A percentile compares a stretch with the other conserved stretches of the same genome.
phyloP scores from a whole-genome alignment of 192 early-diverging fungal genomes.

The Ramicandelaber brevisporus region DNA sequence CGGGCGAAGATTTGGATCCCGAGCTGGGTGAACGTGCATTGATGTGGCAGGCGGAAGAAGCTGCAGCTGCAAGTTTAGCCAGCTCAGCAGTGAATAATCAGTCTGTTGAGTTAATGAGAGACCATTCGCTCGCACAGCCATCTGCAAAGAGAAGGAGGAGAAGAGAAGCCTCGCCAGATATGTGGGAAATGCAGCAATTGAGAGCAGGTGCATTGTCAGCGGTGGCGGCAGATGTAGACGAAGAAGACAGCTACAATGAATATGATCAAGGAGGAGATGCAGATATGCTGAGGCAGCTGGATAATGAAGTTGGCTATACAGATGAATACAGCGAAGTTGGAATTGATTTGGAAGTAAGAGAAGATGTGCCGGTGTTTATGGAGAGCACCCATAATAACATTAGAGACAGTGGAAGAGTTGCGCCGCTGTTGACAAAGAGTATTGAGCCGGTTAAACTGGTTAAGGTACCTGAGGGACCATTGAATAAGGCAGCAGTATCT shows the following conservation, averaged over 20 bases:
- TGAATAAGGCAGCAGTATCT: slow-evolving; percentile 85
- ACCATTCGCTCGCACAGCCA: slow-evolving; percentile 2
- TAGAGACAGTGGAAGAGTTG: too few relatives aligned
- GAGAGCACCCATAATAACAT: too few relatives aligned
- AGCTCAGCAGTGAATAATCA: not conserved
- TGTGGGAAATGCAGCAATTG: not conserved
- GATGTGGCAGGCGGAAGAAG: too few relatives aligned
- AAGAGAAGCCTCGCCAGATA: not conserved
- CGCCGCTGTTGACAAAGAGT: slow-evolving; percentile 48
- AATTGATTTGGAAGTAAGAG: slow-evolving; percentile 85
- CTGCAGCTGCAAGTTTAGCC: not conserved
- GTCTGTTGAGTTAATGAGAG: not conserved
- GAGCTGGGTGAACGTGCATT: slow-evolving; percentile 32
- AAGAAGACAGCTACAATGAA: slow-evolving; percentile 36
- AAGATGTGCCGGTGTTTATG: slow-evolving; percentile 89
- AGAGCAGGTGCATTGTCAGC: not conserved
- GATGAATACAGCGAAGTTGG: slow-evolving; percentile 84
- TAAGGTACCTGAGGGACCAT: slow-evolving; percentile 87
- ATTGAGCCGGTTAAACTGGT: slow-evolving; percentile 93
- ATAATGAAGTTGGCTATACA: slow-evolving; percentile 41
- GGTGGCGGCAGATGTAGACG: not conserved
- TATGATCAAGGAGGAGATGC: slow-evolving; percentile 82
- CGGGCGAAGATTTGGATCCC: slow-evolving; percentile 70
- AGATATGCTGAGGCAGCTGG: slow-evolving; percentile 64
- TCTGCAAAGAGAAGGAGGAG: slow-evolving; percentile 4